Percentiles rank a stretch among this genome's conserved stretches.
phyloP scores from a whole-genome alignment of 805 yeast species.

The Candida awuae region DNA sequence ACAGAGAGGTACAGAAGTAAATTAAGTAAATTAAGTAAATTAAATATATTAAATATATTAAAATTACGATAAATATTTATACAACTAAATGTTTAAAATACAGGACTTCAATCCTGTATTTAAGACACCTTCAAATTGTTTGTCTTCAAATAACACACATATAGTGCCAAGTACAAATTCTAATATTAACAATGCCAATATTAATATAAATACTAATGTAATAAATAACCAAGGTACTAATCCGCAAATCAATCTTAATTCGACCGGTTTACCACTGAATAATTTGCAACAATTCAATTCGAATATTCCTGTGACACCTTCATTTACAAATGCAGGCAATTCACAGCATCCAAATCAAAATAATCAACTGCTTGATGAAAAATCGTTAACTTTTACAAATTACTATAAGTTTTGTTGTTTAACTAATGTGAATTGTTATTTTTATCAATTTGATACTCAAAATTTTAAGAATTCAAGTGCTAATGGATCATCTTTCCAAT shows the following conservation, averaged over 20 bases:
- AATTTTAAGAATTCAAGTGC: slow-evolving; percentile 1
- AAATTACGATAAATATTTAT: background rate
- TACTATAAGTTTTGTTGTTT: slow-evolving; percentile 24
- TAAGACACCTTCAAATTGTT: slow-evolving; percentile 8
- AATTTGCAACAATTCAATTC: background rate
- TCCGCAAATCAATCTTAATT: too few relatives aligned
- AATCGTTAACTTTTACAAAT: slow-evolving; percentile 22
- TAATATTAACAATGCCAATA: too few relatives aligned
- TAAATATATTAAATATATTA: background rate
- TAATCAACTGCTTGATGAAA: slow-evolving; percentile 25
- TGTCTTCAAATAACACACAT: background rate
- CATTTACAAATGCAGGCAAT: background rate
- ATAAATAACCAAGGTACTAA: background rate
- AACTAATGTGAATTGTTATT: slow-evolving; percentile 25
- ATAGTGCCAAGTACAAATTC: background rate
- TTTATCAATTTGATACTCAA: slow-evolving; percentile 22
- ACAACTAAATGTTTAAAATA: slow-evolving; percentile 10
- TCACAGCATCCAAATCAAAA: background rate
- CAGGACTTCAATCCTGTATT: slow-evolving; percentile 16
- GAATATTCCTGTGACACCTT: background rate
- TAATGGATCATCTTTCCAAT: slow-evolving; percentile 7
- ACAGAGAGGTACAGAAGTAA: too few relatives aligned
- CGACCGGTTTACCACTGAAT: too few relatives aligned
- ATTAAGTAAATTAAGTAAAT: too few relatives aligned
- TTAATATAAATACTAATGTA: background rate